Evolutionary conservation across 108 stramenopile genomes (phyloP).

Genomic region (Pseudonitzschia delicatissima): DNA sequence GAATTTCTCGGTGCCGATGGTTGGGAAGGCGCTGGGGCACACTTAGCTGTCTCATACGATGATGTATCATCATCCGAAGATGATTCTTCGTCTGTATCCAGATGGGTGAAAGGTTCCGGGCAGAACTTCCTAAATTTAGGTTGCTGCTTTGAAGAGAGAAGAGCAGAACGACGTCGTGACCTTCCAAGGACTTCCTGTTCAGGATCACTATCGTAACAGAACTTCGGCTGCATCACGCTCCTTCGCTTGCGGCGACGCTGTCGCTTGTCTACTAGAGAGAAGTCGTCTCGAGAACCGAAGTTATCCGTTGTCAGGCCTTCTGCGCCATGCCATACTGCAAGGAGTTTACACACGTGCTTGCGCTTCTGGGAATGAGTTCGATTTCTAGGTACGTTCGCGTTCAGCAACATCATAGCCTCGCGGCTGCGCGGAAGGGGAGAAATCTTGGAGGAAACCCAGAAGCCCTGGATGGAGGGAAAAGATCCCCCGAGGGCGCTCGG

Average conservation of each 20-base stretch:
- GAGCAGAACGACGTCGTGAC: slow-evolving; percentile 3
- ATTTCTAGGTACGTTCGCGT: neutral
- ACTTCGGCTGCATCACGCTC: neutral
- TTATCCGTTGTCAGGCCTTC: neutral
- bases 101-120: neutral
- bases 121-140: neutral
- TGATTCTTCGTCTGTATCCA: slow-evolving; percentile 11
- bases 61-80: neutral
- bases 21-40: neutral
- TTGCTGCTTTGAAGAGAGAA: neutral
- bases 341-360: neutral
- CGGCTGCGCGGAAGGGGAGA: neutral
- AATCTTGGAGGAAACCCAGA: neutral
- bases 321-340: neutral
- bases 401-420: neutral
- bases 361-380: neutral
- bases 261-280: neutral
- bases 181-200: slow-evolving; percentile 17
- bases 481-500: too few species aligned
- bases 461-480: neutral
- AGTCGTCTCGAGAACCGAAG: neutral
- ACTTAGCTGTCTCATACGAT: neutral
- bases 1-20: slow-evolving; percentile 4
- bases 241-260: neutral
- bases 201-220: slow-evolving; percentile 31